Evolutionary conservation across 2,329 filamentous ascomycete species (phyloP).

Genomic region (Teratosphaeria gauchensis): DNA sequence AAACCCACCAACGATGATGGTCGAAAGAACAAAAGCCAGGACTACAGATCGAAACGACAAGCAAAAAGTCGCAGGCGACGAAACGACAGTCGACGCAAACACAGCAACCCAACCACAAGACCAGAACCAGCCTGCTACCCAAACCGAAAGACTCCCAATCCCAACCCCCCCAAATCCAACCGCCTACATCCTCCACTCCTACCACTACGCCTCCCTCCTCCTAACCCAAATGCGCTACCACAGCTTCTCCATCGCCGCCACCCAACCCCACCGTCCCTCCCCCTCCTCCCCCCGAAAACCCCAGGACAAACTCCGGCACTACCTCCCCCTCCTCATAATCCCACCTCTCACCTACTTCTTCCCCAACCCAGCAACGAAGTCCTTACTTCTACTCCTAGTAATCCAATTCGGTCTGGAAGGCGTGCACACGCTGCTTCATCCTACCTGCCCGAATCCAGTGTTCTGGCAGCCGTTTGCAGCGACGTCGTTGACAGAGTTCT

Average conservation of each 20-base stretch:
- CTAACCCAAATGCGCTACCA: conserved; percentile 12
- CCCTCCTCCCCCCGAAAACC: not conserved
- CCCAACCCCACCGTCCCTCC: conserved; percentile 5
- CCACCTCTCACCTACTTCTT: conserved; percentile 3
- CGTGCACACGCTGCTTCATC: conserved; percentile 9
- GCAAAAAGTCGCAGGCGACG: too few species aligned
- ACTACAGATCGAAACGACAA: not conserved
- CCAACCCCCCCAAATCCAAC: not conserved
- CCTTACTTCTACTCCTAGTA: conserved; percentile 5
- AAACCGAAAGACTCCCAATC: not conserved
- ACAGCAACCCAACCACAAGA: not conserved
- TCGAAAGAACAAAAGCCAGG: not conserved
- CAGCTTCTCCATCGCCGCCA: conserved; percentile 11
- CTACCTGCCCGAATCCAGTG: conserved; percentile 4
- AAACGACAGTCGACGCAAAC: too few species aligned
- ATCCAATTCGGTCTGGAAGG: conserved; percentile 9
- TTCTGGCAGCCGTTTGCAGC: conserved; percentile 14
- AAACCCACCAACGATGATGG: conserved; percentile 5
- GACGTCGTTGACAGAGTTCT: conserved; percentile 9
- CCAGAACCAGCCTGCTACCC: too few species aligned
- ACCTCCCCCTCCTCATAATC: conserved; percentile 4
- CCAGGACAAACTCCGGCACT: conserved; percentile 1
- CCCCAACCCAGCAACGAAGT: conserved; percentile 3
- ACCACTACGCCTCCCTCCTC: conserved; percentile 10
- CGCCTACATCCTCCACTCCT: not conserved